Base-by-base conservation (phyloP, 139 green algal species). In the Nannochloris sp. region DNA sequence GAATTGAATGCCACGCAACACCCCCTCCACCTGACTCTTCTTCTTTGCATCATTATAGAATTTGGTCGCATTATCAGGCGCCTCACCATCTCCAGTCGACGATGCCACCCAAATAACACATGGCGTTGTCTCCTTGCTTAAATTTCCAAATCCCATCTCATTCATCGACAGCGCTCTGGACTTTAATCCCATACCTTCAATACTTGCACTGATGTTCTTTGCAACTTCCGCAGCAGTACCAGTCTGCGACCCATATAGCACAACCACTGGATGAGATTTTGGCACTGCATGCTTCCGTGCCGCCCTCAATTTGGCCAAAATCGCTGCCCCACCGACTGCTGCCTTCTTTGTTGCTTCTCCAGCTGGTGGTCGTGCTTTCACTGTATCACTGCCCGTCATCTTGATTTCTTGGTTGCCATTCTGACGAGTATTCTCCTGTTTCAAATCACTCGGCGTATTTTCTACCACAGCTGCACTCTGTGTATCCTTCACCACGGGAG, bases 211-310 rank as follows among this genome's bases (percentile, higher is more conserved):
- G 30, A 97, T 79, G 62, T 76, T 85, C 37, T 84, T 80, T 5
- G 91, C 93, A 61, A 98, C 95, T 75, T 97, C 92, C 46, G 82
- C 62, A 1, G 79, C 74, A 0, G 89, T 97, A 59, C 92, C 92
- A 0, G 89, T 95, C 77, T 97, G 92, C 11, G 86, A 95, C 5
- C 75, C 91, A 68, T 92, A 97, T 61, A 90, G 60, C 13, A 97
- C 74, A 4, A 67, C 45, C 2, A 84, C 59, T 6, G 79, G 67
- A 4, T 65, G 68, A 13, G 29, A 29, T 45, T 61, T 23, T 17
- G 53, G 16, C 20, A 26, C 28, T 10, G 28, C 46, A 43, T 45
- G 25, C 14, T 45, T 40, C 25, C 20, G 23, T 59, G 36, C n/a
- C 11, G 60, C 33, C 33, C 33, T 37, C 55, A 76, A 50, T n/a